A percentile compares a stretch with the other conserved stretches of the same genome.
Evolutionary conservation across 306 rosid species (phyloP).

Genomic region (Abrus pulchellus): DNA sequence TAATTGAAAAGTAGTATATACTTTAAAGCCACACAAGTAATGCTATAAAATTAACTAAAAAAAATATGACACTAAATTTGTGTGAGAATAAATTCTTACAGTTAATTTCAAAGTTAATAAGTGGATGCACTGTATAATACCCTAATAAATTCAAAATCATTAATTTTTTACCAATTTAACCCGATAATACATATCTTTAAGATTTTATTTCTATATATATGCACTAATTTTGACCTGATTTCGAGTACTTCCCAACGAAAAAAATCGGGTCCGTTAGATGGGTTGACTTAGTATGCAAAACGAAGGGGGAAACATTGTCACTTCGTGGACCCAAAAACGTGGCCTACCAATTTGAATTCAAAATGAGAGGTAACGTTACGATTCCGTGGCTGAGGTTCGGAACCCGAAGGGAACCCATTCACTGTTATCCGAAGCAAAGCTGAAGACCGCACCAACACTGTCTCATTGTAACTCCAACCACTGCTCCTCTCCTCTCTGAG

Average conservation of each 20-base stretch:
- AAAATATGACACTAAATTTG: no score
- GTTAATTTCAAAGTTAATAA: not conserved
- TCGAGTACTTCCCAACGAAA: not conserved
- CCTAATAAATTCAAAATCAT: not conserved
- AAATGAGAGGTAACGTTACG: constrained; percentile 49
- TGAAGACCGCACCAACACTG: not conserved
- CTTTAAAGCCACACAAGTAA: no score
- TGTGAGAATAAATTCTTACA: not conserved
- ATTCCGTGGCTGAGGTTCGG: constrained; percentile 47
- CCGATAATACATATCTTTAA: not conserved
- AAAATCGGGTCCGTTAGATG: not conserved
- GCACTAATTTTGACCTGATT: constrained; percentile 14
- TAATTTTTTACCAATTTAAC: not conserved
- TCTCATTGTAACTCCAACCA: constrained; percentile 22
- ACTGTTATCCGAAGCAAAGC: constrained; percentile 31
- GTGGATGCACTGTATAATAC: not conserved
- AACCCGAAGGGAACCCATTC: constrained; percentile 35
- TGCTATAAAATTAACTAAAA: no score
- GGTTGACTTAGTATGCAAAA: constrained; percentile 28
- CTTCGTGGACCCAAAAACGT: constrained; percentile 37
- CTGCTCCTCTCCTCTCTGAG: constrained; percentile 10
- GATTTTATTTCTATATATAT: not conserved
- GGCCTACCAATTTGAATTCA: constrained; percentile 53
- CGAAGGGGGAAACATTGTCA: not conserved
- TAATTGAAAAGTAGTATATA: no score